phyloP scores from a whole-genome alignment of 768 basidiomycete genomes.

The Rhizopogon vinicolor region DNA sequence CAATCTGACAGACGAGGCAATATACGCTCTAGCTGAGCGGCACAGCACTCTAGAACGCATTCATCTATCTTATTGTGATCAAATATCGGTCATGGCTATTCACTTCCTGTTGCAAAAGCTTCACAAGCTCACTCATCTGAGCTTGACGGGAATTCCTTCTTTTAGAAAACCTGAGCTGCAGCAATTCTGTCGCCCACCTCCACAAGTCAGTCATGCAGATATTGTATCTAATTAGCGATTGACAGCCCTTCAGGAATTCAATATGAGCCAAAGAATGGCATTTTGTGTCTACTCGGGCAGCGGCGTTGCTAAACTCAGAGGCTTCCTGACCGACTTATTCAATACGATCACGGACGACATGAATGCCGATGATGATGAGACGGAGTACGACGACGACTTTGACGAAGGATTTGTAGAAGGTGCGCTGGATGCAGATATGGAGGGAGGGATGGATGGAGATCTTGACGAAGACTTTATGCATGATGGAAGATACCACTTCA shows the following conservation, averaged over 20 bases:
- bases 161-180: constrained; percentile 86
- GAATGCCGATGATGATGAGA: constrained; percentile 62
- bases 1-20: constrained; percentile 91
- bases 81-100: constrained; percentile 87
- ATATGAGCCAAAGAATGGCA: constrained; percentile 76
- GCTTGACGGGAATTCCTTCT: constrained; percentile 93
- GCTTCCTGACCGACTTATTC: constrained; percentile 72
- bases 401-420: constrained; percentile 31
- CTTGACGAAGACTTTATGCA: constrained; percentile 44
- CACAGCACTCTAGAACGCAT: constrained; percentile 89
- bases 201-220: constrained; percentile 53
- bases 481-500: constrained; percentile 26
- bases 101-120: constrained; percentile 86
- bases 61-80: constrained; percentile 96
- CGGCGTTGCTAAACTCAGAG: constrained; percentile 79
- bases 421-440: constrained; percentile 26
- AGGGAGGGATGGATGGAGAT: constrained; percentile 34
- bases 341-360: constrained; percentile 68
- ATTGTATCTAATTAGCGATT: not conserved
- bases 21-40: constrained; percentile 82
- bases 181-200: constrained; percentile 84
- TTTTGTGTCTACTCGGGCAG: constrained; percentile 98
- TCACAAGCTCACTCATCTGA: constrained; percentile 90
- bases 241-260: constrained; percentile 67
- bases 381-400: constrained; percentile 53